A percentile compares a stretch with the other conserved stretches of the same genome.
Evolutionary conservation across 495 filamentous ascomycete genomes (phyloP).

Genomic region (Talaromyces nanjingensis): DNA sequence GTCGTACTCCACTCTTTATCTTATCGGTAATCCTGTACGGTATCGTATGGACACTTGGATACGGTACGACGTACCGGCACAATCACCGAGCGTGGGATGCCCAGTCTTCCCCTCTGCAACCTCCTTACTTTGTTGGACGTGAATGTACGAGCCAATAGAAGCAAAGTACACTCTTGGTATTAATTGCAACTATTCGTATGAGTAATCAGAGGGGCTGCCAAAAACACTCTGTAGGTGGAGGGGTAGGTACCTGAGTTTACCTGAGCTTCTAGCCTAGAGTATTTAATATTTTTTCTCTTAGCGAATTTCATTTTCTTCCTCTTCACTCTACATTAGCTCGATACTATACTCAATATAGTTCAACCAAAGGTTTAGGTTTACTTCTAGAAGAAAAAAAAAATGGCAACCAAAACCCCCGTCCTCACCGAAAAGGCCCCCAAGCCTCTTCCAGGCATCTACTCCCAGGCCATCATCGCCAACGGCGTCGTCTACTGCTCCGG

Average conservation of each 20-base stretch:
- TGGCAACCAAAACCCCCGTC: conserved; percentile 29
- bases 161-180: too few relatives aligned
- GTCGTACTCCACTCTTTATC: neutral
- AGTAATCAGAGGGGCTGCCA: neutral
- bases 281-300: neutral
- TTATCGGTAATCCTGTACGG: neutral
- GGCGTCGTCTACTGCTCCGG: conserved; percentile 55
- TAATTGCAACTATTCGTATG: neutral
- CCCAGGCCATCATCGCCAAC: conserved; percentile 49
- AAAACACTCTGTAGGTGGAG: neutral
- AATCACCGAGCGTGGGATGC: neutral
- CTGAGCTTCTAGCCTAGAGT: neutral
- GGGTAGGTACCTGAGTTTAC: neutral
- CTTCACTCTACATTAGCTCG: neutral
- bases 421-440: conserved; percentile 44
- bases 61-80: neutral
- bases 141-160: neutral
- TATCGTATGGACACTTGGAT: too few relatives aligned
- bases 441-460: conserved; percentile 46
- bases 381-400: conserved; percentile 1
- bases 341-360: neutral
- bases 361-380: too few relatives aligned
- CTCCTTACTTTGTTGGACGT: neutral
- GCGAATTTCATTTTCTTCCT: neutral
- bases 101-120: neutral